Evolutionary conservation across 1,139 yeast species (phyloP).

Genomic region (Candida tropicalis): DNA sequence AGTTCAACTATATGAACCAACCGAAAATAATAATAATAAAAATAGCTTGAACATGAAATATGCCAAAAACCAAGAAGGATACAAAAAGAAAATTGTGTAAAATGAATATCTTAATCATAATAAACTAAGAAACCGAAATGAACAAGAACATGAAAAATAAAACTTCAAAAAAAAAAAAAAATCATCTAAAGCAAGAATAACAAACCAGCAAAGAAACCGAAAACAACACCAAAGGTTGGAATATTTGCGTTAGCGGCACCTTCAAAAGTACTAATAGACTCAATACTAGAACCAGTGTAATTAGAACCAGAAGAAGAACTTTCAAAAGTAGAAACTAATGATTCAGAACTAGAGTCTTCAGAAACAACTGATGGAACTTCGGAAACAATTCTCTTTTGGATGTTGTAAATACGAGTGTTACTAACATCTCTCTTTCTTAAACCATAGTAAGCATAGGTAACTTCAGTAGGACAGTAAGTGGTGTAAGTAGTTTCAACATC

Average conservation of each 20-base stretch:
- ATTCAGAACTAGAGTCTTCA: too few species aligned
- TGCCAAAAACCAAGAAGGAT: neutral
- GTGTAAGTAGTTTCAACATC: constrained; percentile 25
- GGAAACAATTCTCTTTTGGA: neutral
- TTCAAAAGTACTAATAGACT: constrained; percentile 1
- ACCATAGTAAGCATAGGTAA: neutral
- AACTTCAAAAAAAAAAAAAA: neutral
- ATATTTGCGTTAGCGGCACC: constrained; percentile 2
- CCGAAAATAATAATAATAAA: neutral
- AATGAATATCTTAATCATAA: neutral
- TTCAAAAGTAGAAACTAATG: too few species aligned
- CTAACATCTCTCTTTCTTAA: neutral
- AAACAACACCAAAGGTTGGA: constrained; percentile 2
- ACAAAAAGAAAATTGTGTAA: neutral
- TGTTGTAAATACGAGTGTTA: neutral
- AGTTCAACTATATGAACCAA: neutral
- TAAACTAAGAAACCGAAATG: neutral
- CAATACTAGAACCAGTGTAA: neutral
- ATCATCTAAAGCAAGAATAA: constrained; percentile 1
- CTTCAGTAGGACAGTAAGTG: constrained; percentile 22
- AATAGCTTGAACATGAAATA: too few species aligned
- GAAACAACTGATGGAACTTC: neutral
- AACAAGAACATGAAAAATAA: neutral
- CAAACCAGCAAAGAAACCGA: constrained; percentile 3
- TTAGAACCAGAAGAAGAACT: too few species aligned